phyloP scores from a whole-genome alignment of 1,284 basidiomycete genomes.

The Pseudozyma sp. region DNA sequence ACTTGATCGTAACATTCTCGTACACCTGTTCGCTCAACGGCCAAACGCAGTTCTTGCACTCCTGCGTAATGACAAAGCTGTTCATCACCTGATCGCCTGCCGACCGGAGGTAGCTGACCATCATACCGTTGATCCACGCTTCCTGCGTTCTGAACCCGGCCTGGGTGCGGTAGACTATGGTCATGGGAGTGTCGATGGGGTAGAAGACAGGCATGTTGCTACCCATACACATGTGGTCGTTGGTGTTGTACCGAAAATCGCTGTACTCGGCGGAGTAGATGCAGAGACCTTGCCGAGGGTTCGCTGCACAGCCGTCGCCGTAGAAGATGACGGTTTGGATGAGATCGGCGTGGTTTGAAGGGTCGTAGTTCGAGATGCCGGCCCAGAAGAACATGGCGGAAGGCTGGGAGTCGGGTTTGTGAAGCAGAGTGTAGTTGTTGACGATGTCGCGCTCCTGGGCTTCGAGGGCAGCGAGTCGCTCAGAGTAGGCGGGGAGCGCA shows the following conservation, averaged over 20 bases:
- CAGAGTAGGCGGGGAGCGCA: slow-evolving; percentile 32
- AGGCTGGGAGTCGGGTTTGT: slow-evolving; percentile 20
- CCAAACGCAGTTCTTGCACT: slow-evolving; percentile 42
- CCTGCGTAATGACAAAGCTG: slow-evolving; percentile 49
- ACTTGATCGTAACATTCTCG: slow-evolving; percentile 31
- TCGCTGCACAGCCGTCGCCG: slow-evolving; percentile 41
- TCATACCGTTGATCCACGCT: slow-evolving; percentile 37
- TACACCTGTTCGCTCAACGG: slow-evolving; percentile 40
- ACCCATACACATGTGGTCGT: slow-evolving; percentile 49
- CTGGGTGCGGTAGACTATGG: slow-evolving; percentile 38
- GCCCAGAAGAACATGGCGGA: slow-evolving; percentile 50
- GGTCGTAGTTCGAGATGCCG: slow-evolving; percentile 43
- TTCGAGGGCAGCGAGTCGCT: slow-evolving; percentile 27
- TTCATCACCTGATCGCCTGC: slow-evolving; percentile 50
- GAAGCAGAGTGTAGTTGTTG: slow-evolving; percentile 31
- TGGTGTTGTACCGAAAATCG: slow-evolving; percentile 30
- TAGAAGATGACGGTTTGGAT: slow-evolving; percentile 49
- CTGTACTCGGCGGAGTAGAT: slow-evolving; percentile 38
- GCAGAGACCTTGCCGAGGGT: slow-evolving; percentile 31
- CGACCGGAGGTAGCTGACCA: slow-evolving; percentile 34
- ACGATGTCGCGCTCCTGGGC: slow-evolving; percentile 23
- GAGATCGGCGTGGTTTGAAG: slow-evolving; percentile 16
- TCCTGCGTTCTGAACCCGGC: slow-evolving; percentile 43
- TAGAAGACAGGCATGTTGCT: slow-evolving; percentile 42
- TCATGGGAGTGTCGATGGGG: slow-evolving; percentile 24